Evolutionary conservation across 2,329 filamentous ascomycete genomes (phyloP).

Genomic region (Teratosphaeriaceae sp.): DNA sequence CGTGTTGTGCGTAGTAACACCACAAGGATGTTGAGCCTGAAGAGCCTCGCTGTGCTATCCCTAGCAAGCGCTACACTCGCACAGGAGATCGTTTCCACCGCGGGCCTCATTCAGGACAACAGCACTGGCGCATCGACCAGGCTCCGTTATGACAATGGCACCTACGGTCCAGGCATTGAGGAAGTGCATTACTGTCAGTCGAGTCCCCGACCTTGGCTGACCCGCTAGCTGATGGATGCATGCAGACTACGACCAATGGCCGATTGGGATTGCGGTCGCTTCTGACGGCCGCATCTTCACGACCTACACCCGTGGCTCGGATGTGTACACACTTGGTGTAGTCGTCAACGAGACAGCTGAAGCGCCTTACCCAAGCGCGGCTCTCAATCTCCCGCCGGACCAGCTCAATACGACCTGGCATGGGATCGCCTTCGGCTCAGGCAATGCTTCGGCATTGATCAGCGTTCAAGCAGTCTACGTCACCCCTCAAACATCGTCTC

Average conservation of each 20-base stretch:
- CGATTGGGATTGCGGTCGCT: slow-evolving; percentile 40
- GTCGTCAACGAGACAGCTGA: slow-evolving; percentile 43
- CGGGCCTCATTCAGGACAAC: slow-evolving; percentile 8
- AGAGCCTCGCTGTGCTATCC: slow-evolving; percentile 7
- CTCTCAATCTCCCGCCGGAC: slow-evolving; percentile 29
- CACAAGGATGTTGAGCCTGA: slow-evolving; percentile 3
- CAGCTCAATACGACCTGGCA: slow-evolving; percentile 35
- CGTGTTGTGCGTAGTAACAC: too few species aligned
- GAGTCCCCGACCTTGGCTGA: not conserved
- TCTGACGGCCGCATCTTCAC: slow-evolving; percentile 39
- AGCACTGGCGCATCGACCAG: slow-evolving; percentile 13
- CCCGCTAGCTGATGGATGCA: slow-evolving; percentile 10
- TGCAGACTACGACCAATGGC: slow-evolving; percentile 39
- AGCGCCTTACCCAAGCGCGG: slow-evolving; percentile 38
- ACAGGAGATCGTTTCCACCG: slow-evolving; percentile 8
- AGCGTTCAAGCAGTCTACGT: slow-evolving; percentile 42
- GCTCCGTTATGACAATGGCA: slow-evolving; percentile 41
- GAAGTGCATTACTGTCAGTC: slow-evolving; percentile 40
- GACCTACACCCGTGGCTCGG: slow-evolving; percentile 41
- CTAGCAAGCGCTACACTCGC: slow-evolving; percentile 12
- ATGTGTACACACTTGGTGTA: slow-evolving; percentile 43
- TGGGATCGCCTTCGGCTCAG: slow-evolving; percentile 39
- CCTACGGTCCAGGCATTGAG: slow-evolving; percentile 41
- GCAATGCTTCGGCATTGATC: slow-evolving; percentile 36
- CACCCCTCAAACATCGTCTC: slow-evolving; percentile 29